Base-by-base conservation (phyloP, 1,139 yeast genomes). In the Sugiyamaella pinicola region DNA sequence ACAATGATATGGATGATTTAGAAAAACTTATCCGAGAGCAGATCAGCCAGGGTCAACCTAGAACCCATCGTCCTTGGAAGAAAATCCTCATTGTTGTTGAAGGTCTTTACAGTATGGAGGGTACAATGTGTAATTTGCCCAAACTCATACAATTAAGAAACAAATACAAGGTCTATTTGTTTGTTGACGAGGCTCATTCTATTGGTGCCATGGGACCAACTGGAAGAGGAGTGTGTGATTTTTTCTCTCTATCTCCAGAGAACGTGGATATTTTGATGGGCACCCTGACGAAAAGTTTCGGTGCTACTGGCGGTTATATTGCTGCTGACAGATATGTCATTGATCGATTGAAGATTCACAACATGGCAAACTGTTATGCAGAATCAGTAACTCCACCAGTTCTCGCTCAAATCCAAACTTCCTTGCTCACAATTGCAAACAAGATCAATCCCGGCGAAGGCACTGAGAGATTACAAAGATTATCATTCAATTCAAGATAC, bases 61-160 rank as follows among this genome's bases (percentile, higher is more conserved):
- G 89, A 68, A 84, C 95, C 18, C 97, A 91, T 69, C 86, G 98
- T 61, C 99, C 99, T 4, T 93, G 99, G 99, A 85, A 84, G 64
- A 95, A 93, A 72, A 93, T 93, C 58, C 72, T 95, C 59, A 82
- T 93, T 61, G 95, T 95, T 53, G 95, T 93, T 45, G 99, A 93
- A 75, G 99, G 99, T 49, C 78, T 93, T 61, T 93, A 88, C 69
- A 88, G 97, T 17, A 93, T 93, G 99, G 99, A 93, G 73, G 99
- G 99, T 63, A 90, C 95, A 59, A 78, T 90, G 82, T 84, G 90
- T 69, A 86, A 93, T 67, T 77, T 93, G 62, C 97, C 98, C 9
- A 79, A 73, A 58, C 69, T 93, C 50, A 77, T 93, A 39, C 85
- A 81, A 62, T 75, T 93, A 61, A 86, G 87, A 64, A 81, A 88